Base-by-base conservation (phyloP, 257 asterid genomes). In the Nicotiana otophora region DNA sequence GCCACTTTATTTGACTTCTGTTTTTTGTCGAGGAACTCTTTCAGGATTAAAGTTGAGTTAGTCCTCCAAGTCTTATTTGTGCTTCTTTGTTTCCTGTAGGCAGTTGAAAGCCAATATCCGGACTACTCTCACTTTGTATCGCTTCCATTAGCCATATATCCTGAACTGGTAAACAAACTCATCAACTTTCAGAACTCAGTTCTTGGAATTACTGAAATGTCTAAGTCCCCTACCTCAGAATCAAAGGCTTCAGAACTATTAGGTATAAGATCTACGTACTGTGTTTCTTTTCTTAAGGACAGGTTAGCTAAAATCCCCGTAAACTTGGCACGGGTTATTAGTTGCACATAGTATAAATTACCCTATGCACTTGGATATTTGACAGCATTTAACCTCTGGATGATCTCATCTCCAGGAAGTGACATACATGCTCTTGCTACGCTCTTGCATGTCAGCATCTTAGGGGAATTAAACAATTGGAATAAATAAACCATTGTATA, bases 51-150 rank as follows among this genome's bases (percentile, higher is more conserved):
- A 10, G 17, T 23, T 23, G 34, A 23, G 16, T 23, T 28, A 12
- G 15, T 28, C 10, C 70, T 64, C 7, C 17, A 28, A 64, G 39
- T 12, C 7, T 64, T 64, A 28, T 64, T 20, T 26, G 53, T 76
- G 30, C 55, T 75, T 85, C 54, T 77, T 75, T 61, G 51, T 42
- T 78, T 84, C 85, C 85, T 74, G 87, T 96, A 96, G 99, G 94
- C 87, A 61, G 91, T 89, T 48, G 90, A 90, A 82, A 89, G 97
- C 87, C 91, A 90, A 82, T 87, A 78, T 60, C 83, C 89, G 20
- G 98, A 92, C 84, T 93, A 92, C 88, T 90, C 98, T 82, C 98
- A 96, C 96, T 96, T 96, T 80, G 89, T 94, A 68, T 96, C 99
- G 34, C 97, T 96, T 89, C 99, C 99, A 74, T 85, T 96, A 92